A percentile compares a stretch with the other conserved stretches of the same genome.
Conservation (phyloP, 495 filamentous ascomycete genomes). For the Hyaloscypha bicolor region DNA sequence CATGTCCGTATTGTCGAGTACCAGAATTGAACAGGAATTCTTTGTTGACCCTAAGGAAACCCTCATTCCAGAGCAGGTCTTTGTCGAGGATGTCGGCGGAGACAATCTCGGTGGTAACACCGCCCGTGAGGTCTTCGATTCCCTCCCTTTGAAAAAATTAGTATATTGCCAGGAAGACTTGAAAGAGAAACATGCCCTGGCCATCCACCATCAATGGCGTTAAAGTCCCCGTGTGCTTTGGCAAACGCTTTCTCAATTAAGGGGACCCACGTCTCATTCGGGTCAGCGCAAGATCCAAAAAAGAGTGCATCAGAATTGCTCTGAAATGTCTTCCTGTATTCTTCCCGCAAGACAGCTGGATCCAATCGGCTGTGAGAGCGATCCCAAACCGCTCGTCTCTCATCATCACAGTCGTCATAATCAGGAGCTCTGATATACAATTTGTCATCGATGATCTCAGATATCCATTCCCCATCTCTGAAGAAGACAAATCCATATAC, state of each 20-base stretch:
- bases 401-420: constrained; percentile 67
- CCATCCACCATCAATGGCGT: constrained; percentile 22
- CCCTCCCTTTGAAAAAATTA: constrained; percentile 62
- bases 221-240: constrained; percentile 42
- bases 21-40: constrained; percentile 84
- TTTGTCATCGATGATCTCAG: constrained; percentile 79
- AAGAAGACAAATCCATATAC: constrained; percentile 96
- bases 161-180: background rate
- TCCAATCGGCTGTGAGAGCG: constrained; percentile 63
- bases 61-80: constrained; percentile 83
- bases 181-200: constrained; percentile 13
- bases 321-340: constrained; percentile 71
- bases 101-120: constrained; percentile 79
- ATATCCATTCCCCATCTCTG: constrained; percentile 90
- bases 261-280: constrained; percentile 92
- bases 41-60: constrained; percentile 79
- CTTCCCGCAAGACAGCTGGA: constrained; percentile 59
- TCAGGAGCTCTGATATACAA: constrained; percentile 82
- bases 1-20: constrained; percentile 56
- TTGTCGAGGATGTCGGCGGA: constrained; percentile 83
- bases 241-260: constrained; percentile 75
- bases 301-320: constrained; percentile 72
- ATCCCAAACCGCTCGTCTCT: constrained; percentile 66
- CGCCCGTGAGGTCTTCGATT: constrained; percentile 89
- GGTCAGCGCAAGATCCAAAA: constrained; percentile 81